Percentiles rank a stretch among this genome's conserved stretches.
phyloP scores from a whole-genome alignment of 2,329 filamentous ascomycete species.

The Talaromyces sp. region DNA sequence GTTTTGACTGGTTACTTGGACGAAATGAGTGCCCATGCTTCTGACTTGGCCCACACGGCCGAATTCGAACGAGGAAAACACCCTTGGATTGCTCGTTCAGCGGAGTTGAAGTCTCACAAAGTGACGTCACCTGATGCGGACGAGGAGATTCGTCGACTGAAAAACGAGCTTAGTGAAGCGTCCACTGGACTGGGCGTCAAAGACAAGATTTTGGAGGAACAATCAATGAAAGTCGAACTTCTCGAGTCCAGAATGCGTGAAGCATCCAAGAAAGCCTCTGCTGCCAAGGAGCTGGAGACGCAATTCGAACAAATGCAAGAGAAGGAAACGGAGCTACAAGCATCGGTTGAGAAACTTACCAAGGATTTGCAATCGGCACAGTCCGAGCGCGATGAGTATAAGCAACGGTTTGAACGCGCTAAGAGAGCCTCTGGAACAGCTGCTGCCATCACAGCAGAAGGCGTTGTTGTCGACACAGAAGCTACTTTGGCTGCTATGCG shows the following conservation, averaged over 20 bases:
- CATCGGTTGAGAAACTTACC: conserved; percentile 28
- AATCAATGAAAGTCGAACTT: conserved; percentile 87
- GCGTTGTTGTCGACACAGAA: conserved; percentile 32
- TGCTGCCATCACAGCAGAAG: conserved; percentile 29
- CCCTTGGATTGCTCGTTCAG: conserved; percentile 79
- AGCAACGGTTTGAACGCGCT: conserved; percentile 36
- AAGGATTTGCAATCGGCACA: conserved; percentile 32
- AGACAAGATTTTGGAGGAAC: conserved; percentile 78
- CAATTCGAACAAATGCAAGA: conserved; percentile 35
- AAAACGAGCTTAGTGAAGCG: conserved; percentile 73
- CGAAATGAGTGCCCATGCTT: conserved; percentile 65
- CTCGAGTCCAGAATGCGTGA: conserved; percentile 84
- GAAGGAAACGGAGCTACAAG: conserved; percentile 27
- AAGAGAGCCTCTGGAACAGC: conserved; percentile 36
- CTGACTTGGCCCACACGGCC: conserved; percentile 65
- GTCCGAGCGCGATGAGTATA: conserved; percentile 36
- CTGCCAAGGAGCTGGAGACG: conserved; percentile 39
- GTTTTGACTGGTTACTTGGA: conserved; percentile 58
- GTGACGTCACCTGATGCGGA: conserved; percentile 75
- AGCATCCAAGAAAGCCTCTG: conserved; percentile 66
- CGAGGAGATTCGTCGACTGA: conserved; percentile 74
- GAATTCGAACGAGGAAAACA: conserved; percentile 72
- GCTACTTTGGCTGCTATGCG: conserved; percentile 36
- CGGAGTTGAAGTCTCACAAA: conserved; percentile 77
- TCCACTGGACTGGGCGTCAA: conserved; percentile 65